Conservation (phyloP, 2,329 filamentous ascomycete species). For the Fusarium newnesense region DNA sequence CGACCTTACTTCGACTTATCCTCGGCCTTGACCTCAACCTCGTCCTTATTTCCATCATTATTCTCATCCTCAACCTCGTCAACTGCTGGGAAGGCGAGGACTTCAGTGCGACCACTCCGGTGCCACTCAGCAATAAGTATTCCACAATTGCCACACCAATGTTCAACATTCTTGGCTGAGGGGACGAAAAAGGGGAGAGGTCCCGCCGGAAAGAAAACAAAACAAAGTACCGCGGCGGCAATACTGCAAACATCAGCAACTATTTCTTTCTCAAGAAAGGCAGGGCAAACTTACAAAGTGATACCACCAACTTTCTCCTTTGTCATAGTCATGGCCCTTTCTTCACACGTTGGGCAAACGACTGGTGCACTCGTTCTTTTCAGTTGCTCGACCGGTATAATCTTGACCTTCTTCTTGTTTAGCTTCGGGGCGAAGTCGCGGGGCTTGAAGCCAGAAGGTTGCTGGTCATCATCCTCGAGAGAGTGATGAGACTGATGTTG, state of each 20-base stretch:
- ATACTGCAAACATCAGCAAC: slow-evolving; percentile 15
- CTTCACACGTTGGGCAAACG: slow-evolving; percentile 30
- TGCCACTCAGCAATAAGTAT: slow-evolving; percentile 37
- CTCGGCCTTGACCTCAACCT: neutral
- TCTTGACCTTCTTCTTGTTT: too few relatives aligned
- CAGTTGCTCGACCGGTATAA: slow-evolving; percentile 7
- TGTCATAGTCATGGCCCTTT: slow-evolving; percentile 17
- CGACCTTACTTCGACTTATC: neutral
- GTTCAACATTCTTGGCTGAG: slow-evolving; percentile 36
- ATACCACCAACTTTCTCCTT: slow-evolving; percentile 17
- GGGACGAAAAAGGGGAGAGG: slow-evolving; percentile 21
- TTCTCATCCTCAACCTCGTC: neutral
- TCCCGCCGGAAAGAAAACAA: too few relatives aligned
- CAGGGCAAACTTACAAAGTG: slow-evolving; percentile 30
- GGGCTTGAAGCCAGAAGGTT: slow-evolving; percentile 17
- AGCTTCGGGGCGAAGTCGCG: neutral
- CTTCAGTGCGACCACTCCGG: slow-evolving; percentile 36
- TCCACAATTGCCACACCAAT: slow-evolving; percentile 35
- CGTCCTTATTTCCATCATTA: neutral
- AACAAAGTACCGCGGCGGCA: too few relatives aligned
- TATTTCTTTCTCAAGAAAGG: neutral
- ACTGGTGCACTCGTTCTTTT: slow-evolving; percentile 29
- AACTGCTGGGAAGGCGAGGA: slow-evolving; percentile 16
- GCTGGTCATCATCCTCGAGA: neutral
- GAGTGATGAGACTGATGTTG: neutral